Percentiles rank a stretch among this genome's conserved stretches.
These are phyloP conservation scores for Glycyrrhiza uralensis DNA, from an alignment of 306 rosid species.

Conservation along the genomic window DNA sequence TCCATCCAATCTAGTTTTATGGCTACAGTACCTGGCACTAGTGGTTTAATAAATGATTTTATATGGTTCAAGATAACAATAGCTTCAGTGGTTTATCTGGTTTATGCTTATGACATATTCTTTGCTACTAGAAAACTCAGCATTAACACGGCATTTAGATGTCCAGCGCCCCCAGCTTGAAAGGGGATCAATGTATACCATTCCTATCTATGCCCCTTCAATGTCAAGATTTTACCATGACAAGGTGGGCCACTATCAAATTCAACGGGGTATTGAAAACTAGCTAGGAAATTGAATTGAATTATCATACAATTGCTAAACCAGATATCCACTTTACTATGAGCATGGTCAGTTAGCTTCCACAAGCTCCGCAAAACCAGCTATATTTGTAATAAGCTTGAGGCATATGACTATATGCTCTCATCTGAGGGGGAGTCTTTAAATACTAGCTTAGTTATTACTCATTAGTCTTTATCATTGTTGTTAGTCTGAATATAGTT, in stretches of 20 bases:
- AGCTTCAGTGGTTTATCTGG: neutral
- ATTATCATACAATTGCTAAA: neutral
- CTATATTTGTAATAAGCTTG: neutral
- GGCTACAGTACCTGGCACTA: neutral
- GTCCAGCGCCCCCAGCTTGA: neutral
- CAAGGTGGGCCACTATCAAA: neutral
- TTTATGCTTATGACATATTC: neutral
- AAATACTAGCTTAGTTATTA: neutral
- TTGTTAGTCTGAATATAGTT: neutral
- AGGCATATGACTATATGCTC: neutral
- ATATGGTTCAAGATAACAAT: neutral
- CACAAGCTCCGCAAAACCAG: neutral
- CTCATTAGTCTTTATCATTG: neutral
- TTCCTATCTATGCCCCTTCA: neutral
- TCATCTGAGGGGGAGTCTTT: neutral
- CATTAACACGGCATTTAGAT: neutral
- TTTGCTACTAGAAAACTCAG: neutral
- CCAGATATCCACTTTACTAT: neutral
- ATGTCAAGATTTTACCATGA: neutral
- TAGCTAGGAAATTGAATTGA: neutral
- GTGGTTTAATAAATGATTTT: neutral
- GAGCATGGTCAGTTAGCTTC: neutral
- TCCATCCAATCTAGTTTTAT: neutral
- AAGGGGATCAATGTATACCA: neutral
- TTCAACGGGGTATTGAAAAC: neutral